These are phyloP conservation scores for Myriosclerotinia curreyana DNA, from an alignment of 2,329 filamentous ascomycete species.

Conservation along the genomic window DNA sequence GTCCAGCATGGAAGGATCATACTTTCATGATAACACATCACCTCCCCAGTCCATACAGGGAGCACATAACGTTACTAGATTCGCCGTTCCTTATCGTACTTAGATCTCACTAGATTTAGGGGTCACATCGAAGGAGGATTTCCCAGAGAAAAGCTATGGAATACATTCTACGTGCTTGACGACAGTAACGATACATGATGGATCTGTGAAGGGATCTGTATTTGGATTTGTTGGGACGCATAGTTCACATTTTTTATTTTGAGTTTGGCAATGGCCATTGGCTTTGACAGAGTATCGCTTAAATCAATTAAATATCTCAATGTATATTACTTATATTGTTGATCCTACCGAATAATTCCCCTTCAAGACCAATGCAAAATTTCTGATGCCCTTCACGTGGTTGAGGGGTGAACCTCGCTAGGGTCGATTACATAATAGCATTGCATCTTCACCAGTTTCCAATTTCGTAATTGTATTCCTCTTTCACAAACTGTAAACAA, in stretches of 20 bases:
- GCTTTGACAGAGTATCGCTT: background rate
- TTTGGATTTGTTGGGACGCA: background rate
- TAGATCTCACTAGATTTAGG: background rate
- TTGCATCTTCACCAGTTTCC: background rate
- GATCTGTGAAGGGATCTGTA: no score
- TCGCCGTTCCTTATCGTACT: background rate
- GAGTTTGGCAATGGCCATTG: background rate
- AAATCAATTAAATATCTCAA: background rate
- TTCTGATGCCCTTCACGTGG: background rate
- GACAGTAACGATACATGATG: background rate
- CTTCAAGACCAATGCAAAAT: background rate
- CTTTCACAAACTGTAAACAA: background rate
- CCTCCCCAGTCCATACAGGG: background rate
- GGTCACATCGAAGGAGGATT: background rate
- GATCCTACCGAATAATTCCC: background rate
- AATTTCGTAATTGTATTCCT: background rate
- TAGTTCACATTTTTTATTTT: background rate
- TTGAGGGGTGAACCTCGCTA: background rate
- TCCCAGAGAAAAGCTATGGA: background rate
- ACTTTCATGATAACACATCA: background rate
- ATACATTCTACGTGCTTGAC: background rate
- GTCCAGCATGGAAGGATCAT: constrained; percentile 5
- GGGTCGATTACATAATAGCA: constrained; percentile 16
- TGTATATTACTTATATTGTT: background rate
- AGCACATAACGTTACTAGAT: background rate